A percentile compares a stretch with the other conserved stretches of the same genome.
Evolutionary conservation across 192 early-diverging fungal species (phyloP).

Genomic region (Dimargaris xerosporica): DNA sequence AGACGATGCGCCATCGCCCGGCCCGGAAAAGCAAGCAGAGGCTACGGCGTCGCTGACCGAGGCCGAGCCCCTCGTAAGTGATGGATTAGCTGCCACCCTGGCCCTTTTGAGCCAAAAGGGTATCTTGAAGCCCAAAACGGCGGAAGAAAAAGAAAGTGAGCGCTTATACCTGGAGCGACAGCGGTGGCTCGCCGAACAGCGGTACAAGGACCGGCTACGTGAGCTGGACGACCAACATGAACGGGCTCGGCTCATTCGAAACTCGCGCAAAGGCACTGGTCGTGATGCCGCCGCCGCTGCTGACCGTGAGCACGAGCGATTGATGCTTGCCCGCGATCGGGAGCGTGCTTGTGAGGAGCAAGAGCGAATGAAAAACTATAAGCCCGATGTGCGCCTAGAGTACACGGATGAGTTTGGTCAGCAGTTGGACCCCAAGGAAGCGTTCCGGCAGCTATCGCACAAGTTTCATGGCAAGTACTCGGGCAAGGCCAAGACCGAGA

Average conservation of each 20-base stretch:
- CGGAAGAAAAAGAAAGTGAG: constrained; percentile 55
- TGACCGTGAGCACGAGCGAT: too few species aligned
- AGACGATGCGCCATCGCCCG: neutral
- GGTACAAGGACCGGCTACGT: constrained; percentile 34
- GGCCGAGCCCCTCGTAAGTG: constrained; percentile 69
- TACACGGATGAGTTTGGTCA: constrained; percentile 84
- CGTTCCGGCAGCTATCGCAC: constrained; percentile 78
- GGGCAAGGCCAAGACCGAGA: constrained; percentile 92
- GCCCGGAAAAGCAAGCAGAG: neutral
- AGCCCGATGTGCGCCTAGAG: constrained; percentile 75
- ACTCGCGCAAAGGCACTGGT: constrained; percentile 21
- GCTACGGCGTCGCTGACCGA: constrained; percentile 7
- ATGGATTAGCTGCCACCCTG: constrained; percentile 70
- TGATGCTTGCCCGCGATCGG: constrained; percentile 28
- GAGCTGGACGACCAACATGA: constrained; percentile 50
- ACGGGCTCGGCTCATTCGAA: constrained; percentile 29
- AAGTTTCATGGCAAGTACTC: constrained; percentile 90
- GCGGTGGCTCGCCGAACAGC: constrained; percentile 60
- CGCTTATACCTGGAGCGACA: constrained; percentile 36
- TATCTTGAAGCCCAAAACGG: constrained; percentile 37
- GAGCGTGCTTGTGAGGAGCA: constrained; percentile 55
- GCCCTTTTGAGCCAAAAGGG: constrained; percentile 70
- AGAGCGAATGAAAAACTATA: constrained; percentile 78
- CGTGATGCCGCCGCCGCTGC: neutral
- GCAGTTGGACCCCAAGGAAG: constrained; percentile 71